These are phyloP conservation scores for Pseudogymnoascus sp. DNA, from an alignment of 2,329 filamentous ascomycete species.

Conservation along the genomic window DNA sequence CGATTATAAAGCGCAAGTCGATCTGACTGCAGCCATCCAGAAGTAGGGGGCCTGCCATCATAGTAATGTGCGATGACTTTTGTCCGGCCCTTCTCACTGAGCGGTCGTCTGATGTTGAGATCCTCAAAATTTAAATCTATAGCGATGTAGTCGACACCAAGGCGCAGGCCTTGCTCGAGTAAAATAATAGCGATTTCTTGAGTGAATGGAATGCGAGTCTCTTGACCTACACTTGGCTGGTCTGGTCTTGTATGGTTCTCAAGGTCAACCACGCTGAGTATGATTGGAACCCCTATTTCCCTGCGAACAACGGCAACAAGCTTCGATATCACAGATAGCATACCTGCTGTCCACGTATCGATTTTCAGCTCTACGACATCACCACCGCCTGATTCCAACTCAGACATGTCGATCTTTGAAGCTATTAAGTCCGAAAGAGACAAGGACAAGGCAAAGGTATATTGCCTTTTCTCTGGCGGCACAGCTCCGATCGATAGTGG, in stretches of 20 bases:
- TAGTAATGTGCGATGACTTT: conserved; percentile 46
- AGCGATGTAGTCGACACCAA: conserved; percentile 57
- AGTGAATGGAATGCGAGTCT: conserved; percentile 4
- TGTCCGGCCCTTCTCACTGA: conserved; percentile 40
- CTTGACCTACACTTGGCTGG: background rate
- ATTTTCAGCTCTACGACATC: conserved; percentile 54
- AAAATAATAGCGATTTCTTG: conserved; percentile 43
- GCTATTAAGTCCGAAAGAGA: conserved; percentile 49
- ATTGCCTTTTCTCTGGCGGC: conserved; percentile 49
- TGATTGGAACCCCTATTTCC: conserved; percentile 46
- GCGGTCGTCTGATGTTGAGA: conserved; percentile 35
- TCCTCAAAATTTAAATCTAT: conserved; percentile 51
- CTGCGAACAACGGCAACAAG: conserved; percentile 50
- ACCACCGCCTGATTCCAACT: conserved; percentile 45
- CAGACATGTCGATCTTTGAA: conserved; percentile 39
- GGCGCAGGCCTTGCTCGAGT: conserved; percentile 53
- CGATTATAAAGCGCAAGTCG: conserved; percentile 42
- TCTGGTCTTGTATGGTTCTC: conserved; percentile 16
- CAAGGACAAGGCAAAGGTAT: conserved; percentile 60
- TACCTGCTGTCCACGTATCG: conserved; percentile 45
- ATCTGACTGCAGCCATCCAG: conserved; percentile 40
- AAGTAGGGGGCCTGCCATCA: conserved; percentile 25
- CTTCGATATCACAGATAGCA: conserved; percentile 42
- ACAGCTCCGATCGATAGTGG: conserved; percentile 52
- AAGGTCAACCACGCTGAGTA: conserved; percentile 46